phyloP scores from a whole-genome alignment of 176 grass and related monocot species.

The Aegilops bicornis region DNA sequence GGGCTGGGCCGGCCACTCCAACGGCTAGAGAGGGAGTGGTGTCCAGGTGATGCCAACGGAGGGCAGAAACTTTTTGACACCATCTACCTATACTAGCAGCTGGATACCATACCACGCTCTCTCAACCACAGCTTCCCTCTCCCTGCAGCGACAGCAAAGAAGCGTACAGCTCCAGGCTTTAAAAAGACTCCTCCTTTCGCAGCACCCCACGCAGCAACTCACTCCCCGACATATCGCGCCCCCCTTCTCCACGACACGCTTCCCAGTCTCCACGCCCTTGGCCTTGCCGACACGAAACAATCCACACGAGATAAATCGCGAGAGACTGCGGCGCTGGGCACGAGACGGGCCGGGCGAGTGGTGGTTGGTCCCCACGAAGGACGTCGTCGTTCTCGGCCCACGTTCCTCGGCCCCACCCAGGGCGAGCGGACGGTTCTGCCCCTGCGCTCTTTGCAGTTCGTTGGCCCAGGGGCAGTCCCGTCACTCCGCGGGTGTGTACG shows the following conservation, averaged over 20 bases:
- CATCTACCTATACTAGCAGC: not conserved
- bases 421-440: conserved; percentile 39
- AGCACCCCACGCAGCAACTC: not conserved
- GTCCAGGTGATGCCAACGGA: not conserved
- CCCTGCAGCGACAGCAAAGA: not conserved
- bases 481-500: not conserved
- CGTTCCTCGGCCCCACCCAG: conserved; percentile 21
- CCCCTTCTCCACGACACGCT: not conserved
- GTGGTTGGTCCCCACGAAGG: conserved; percentile 32
- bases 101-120: no score
- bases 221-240: not conserved
- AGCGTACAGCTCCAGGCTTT: conserved; percentile 18
- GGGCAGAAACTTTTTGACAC: not conserved
- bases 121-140: not conserved
- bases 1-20: not conserved
- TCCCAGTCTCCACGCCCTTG: not conserved
- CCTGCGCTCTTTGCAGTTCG: not conserved
- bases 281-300: not conserved
- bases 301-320: conserved; percentile 8
- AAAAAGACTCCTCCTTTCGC: not conserved
- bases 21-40: not conserved
- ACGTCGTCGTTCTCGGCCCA: conserved; percentile 54
- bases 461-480: conserved; percentile 10
- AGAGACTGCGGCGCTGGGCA: not conserved
- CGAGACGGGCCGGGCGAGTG: not conserved